phyloP scores from a whole-genome alignment of 106 monocot genomes.

The Allium fistulosum region DNA sequence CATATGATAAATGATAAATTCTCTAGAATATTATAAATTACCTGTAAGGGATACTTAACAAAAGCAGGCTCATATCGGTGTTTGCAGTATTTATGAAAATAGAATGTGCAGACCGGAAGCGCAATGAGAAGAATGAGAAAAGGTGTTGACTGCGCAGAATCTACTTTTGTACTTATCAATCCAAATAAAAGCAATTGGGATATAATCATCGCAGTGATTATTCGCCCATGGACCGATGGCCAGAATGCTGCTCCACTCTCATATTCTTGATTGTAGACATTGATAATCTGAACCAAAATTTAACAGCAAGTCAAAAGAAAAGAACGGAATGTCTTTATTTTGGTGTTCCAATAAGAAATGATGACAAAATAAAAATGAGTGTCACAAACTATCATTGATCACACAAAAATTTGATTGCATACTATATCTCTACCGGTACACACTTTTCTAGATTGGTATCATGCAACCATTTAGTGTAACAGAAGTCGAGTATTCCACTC shows the following conservation, averaged over 20 bases:
- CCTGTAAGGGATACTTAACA: slow-evolving; percentile 58
- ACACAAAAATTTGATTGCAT: no score
- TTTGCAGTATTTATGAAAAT: slow-evolving; percentile 62
- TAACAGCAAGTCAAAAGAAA: neutral
- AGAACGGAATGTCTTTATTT: no score
- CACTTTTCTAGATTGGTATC: no score
- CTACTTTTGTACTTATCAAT: slow-evolving; percentile 50
- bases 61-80: slow-evolving; percentile 70
- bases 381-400: no score
- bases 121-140: slow-evolving; percentile 52
- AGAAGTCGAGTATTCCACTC: no score
- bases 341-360: no score
- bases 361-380: no score
- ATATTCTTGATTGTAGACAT: slow-evolving; percentile 83
- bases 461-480: no score
- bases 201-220: slow-evolving; percentile 47
- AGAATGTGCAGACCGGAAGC: slow-evolving; percentile 65
- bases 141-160: slow-evolving; percentile 49
- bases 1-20: no score
- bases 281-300: slow-evolving; percentile 39
- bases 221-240: slow-evolving; percentile 64
- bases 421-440: no score
- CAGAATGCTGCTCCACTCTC: slow-evolving; percentile 75
- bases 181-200: slow-evolving; percentile 66
- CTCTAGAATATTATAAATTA: slow-evolving; percentile 10